Percentiles rank a stretch among this genome's conserved stretches.
Conservation (phyloP, 441 rosid species). For the Corymbia citriodora region DNA sequence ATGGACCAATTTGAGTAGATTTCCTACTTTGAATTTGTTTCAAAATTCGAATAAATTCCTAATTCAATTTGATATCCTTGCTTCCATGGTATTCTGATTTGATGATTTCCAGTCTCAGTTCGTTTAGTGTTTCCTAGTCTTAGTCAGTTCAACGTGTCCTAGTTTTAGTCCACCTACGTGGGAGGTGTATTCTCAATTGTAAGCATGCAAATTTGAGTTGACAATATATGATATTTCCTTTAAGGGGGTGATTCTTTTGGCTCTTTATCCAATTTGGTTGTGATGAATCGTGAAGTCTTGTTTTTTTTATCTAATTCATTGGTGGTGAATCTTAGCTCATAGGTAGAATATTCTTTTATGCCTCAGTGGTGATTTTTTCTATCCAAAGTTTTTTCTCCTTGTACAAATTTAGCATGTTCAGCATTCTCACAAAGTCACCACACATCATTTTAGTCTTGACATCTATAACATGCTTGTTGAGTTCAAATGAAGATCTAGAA, state of each 20-base stretch:
- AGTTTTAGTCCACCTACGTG: neutral
- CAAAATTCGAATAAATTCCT: neutral
- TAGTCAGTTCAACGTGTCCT: neutral
- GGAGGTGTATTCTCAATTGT: neutral
- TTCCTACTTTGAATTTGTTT: neutral
- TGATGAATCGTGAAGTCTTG: neutral
- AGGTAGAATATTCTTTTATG: neutral
- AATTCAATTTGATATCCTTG: neutral
- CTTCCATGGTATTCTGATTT: neutral
- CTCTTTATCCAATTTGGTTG: neutral
- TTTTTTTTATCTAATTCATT: neutral
- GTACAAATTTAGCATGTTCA: neutral
- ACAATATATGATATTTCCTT: neutral
- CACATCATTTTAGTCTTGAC: neutral
- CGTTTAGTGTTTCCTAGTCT: too few species aligned
- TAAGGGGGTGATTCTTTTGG: neutral
- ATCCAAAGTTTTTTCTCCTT: neutral
- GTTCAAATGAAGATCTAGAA: neutral
- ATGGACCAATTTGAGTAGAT: neutral
- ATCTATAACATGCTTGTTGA: neutral
- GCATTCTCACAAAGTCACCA: neutral
- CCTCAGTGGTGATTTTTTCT: neutral
- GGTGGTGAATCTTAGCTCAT: neutral
- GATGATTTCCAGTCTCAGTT: accelerated
- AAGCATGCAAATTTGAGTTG: neutral